Evolutionary conservation across 768 basidiomycete species (phyloP), one percentile per base, ranked within the genome.

Genomic region (Boletus insuetus): DNA sequence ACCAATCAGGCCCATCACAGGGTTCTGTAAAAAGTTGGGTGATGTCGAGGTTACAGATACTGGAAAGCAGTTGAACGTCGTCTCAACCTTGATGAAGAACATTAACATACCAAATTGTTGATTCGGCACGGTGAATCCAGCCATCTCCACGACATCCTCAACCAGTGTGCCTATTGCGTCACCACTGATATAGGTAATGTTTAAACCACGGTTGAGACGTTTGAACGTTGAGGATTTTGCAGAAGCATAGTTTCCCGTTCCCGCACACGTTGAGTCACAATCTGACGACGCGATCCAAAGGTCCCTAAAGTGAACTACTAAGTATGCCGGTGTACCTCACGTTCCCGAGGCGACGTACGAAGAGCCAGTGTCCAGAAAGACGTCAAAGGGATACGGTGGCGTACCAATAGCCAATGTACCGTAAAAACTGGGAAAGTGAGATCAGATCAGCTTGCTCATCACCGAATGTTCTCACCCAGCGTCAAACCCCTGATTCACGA

Each of bases 121-220:
- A 4, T 69, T 60, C 6, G 59, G 43, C 20, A 91, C 68, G 1
- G 76, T 75, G 63, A 91, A 91, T 7, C 79, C 79, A 13, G 82
- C 86, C 81, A 94, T 81, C 43, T 70, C 65, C n/a, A 93, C 87
- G n/a, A 78, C 82, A 45, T 94, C 92, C 51, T 71, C 49, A 0
- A 72, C 79, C 2, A 89, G 63, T 1, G 65, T 63, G 4, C 83
- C 83, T 17, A 53, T 58, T 1, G 79, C 83, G 8, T 65, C 57
- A 7, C 81, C 83, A 35, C 70, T 76, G 17, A 78, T 79, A 55
- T 82, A 82, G 13, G 67, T 71, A 52, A 81, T 73, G 4, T 50
- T 46, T 61, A 82, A 81, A 5, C 55, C 19, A 3, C 50, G 63
- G 6, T 65, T 60, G 8, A 73, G 64, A 10, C 69, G 69, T 31